These are phyloP conservation scores for Globisporangium acanthophoron DNA, from an alignment of 352 stramenopile genomes.

Conservation along the genomic window DNA sequence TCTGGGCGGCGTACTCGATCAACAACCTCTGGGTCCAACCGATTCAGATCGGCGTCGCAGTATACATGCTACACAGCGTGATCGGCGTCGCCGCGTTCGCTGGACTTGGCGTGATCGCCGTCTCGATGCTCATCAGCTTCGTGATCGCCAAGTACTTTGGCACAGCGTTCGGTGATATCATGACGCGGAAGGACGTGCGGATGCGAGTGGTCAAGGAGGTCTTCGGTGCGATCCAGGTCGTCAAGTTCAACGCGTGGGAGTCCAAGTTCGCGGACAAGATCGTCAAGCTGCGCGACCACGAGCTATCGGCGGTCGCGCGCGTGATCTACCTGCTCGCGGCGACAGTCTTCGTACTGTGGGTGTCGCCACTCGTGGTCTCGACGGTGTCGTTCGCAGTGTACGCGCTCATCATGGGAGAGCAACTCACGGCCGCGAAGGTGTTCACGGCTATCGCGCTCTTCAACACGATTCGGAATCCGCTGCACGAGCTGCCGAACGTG, in stretches of 20 bases:
- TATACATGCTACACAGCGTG: conserved; percentile 35
- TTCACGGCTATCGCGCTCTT: conserved; percentile 49
- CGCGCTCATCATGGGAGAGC: conserved; percentile 20
- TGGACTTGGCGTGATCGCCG: conserved; percentile 25
- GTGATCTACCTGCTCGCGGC: conserved; percentile 37
- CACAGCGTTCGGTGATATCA: conserved; percentile 64
- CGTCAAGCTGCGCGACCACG: conserved; percentile 31
- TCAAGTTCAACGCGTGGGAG: conserved; percentile 95
- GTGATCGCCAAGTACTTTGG: conserved; percentile 31
- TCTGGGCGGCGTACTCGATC: conserved; percentile 51
- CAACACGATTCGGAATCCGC: conserved; percentile 26
- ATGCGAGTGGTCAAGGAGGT: conserved; percentile 91
- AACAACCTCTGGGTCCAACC: conserved; percentile 49
- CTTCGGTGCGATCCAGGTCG: conserved; percentile 89
- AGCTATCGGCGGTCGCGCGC: conserved; percentile 46
- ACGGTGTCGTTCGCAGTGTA: conserved; percentile 32
- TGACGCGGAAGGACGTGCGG: conserved; percentile 81
- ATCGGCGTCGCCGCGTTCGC: conserved; percentile 33
- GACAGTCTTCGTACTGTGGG: conserved; percentile 32
- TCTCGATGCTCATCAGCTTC: conserved; percentile 33
- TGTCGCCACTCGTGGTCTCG: conserved; percentile 16
- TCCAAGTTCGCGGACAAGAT: conserved; percentile 63
- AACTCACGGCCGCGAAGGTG: conserved; percentile 35
- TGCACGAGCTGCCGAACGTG: conserved; percentile 4
- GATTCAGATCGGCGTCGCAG: conserved; percentile 26